Percentiles rank a stretch among this genome's conserved stretches.
These are phyloP conservation scores for Craterostigma plantagineum DNA, from an alignment of 257 asterid genomes.

Conservation along the genomic window DNA sequence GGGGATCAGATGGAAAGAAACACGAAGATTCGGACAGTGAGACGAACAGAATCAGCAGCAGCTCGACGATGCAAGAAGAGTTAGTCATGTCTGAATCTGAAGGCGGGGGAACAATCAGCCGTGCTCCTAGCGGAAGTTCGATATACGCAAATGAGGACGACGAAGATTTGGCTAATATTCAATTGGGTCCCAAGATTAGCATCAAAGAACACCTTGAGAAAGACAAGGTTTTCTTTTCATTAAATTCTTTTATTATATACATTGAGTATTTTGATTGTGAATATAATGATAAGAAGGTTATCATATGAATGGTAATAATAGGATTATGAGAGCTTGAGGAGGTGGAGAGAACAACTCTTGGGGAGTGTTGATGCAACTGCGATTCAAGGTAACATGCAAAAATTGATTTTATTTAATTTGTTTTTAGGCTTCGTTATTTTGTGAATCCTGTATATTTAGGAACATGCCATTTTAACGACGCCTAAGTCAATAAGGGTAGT, in stretches of 20 bases:
- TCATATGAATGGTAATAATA: not conserved
- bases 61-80: too few relatives aligned
- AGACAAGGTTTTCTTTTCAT: slow-evolving; percentile 24
- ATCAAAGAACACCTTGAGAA: slow-evolving; percentile 36
- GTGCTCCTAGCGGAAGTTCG: slow-evolving; percentile 16
- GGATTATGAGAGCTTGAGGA: slow-evolving; percentile 43
- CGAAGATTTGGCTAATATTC: slow-evolving; percentile 16
- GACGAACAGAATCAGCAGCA: too few relatives aligned
- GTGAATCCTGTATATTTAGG: too few relatives aligned
- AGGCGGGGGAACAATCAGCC: slow-evolving; percentile 10
- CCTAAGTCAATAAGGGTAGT: too few relatives aligned
- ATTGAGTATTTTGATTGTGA: too few relatives aligned
- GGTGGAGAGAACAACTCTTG: slow-evolving; percentile 34
- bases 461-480: too few relatives aligned
- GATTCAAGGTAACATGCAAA: slow-evolving; percentile 17
- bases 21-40: slow-evolving; percentile 11
- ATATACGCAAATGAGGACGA: slow-evolving; percentile 24
- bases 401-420: too few relatives aligned
- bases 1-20: too few relatives aligned
- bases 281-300: too few relatives aligned
- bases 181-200: slow-evolving; percentile 24
- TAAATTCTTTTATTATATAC: too few relatives aligned
- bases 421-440: too few relatives aligned
- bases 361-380: slow-evolving; percentile 26
- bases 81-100: slow-evolving; percentile 15